phyloP scores from a whole-genome alignment of 495 filamentous ascomycete genomes.

The Daldinia childiae region DNA sequence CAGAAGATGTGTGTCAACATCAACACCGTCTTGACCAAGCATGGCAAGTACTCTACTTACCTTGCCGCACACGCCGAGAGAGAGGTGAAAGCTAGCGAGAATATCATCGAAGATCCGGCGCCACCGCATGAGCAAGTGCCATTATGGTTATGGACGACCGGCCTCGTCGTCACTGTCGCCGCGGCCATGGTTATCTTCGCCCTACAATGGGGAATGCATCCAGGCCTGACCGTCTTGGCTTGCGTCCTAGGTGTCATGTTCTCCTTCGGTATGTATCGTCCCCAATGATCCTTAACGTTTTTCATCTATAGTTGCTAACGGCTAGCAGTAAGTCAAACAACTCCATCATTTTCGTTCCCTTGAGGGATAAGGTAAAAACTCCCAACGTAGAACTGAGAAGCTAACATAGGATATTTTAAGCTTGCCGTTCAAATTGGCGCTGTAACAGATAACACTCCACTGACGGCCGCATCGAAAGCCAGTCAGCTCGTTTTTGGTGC shows the following conservation, averaged over 20 bases:
- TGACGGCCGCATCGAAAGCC: conserved; percentile 73
- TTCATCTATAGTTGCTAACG: conserved; percentile 5
- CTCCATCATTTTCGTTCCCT: not conserved
- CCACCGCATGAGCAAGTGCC: conserved; percentile 64
- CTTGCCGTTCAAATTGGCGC: conserved; percentile 67
- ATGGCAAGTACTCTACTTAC: conserved; percentile 58
- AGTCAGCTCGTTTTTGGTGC: conserved; percentile 73
- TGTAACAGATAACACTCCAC: conserved; percentile 69
- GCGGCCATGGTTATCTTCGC: conserved; percentile 66
- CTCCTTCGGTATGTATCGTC: conserved; percentile 57
- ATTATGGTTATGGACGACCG: conserved; percentile 68
- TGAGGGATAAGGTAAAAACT: not conserved
- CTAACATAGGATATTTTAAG: not conserved
- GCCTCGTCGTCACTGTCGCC: conserved; percentile 62
- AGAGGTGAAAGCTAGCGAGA: conserved; percentile 45
- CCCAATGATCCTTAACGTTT: not conserved
- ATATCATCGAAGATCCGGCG: conserved; percentile 62
- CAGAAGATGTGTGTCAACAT: conserved; percentile 55
- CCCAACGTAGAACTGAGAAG: not conserved
- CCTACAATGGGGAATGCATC: conserved; percentile 68
- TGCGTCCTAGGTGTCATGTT: conserved; percentile 72
- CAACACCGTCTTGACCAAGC: conserved; percentile 50
- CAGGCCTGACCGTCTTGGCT: conserved; percentile 68
- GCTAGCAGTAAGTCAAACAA: not conserved
- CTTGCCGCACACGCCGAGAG: conserved; percentile 55